Percentiles rank a stretch among this genome's conserved stretches.
Conservation (phyloP, 176 grass and related monocot genomes). For the Carex scoparia region DNA sequence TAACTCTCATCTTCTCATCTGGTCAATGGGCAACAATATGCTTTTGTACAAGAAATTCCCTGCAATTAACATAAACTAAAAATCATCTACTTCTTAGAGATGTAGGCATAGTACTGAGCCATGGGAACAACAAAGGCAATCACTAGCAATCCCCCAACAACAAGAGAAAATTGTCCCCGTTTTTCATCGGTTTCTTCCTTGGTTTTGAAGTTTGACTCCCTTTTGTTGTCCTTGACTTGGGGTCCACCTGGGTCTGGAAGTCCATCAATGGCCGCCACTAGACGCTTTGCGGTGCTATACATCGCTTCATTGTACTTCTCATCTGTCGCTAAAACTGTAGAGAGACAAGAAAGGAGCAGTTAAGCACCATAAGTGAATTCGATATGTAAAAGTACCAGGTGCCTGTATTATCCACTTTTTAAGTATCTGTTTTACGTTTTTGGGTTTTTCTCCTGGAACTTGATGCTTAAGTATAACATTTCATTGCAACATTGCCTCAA, state of each 20-base stretch:
- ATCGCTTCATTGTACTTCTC: constrained; percentile 97
- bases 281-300: constrained; percentile 52
- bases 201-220: constrained; percentile 91
- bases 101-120: constrained; percentile 98
- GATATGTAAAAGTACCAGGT: background rate
- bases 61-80: constrained; percentile 5
- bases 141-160: constrained; percentile 87
- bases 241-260: constrained; percentile 80
- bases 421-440: background rate
- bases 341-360: background rate
- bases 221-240: constrained; percentile 82
- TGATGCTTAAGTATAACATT: background rate
- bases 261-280: constrained; percentile 78
- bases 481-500: background rate
- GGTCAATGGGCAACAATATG: constrained; percentile 9
- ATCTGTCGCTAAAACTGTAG: constrained; percentile 82
- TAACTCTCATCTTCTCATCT: constrained; percentile 20
- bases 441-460: background rate
- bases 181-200: constrained; percentile 91
- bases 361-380: background rate
- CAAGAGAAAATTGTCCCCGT: constrained; percentile 91
- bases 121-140: constrained; percentile 98
- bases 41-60: constrained; percentile 26
- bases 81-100: constrained; percentile 85
- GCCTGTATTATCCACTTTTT: background rate